These are phyloP conservation scores for Nymphaea colorata DNA, from an alignment of 164 flowering plant genomes.

Conservation along the genomic window DNA sequence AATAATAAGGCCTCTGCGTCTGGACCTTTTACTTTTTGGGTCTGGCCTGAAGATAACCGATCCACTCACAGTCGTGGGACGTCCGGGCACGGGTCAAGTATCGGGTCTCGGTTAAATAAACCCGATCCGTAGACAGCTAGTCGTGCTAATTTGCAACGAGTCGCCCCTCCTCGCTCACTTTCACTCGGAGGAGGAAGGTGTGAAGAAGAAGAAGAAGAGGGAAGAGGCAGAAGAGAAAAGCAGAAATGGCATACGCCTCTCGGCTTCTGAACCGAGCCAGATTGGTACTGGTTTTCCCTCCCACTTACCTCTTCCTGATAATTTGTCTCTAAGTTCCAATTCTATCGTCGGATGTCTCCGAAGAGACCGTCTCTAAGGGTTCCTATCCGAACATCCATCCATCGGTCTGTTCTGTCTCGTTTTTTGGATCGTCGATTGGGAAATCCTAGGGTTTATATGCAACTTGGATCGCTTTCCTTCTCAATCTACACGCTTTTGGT, in stretches of 20 bases:
- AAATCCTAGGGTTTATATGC: not conserved
- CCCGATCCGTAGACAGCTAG: not conserved
- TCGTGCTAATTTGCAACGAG: not conserved
- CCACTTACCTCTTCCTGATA: not conserved
- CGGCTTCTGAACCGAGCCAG: constrained; percentile 5
- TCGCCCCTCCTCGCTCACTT: not conserved
- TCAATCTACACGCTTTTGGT: not conserved
- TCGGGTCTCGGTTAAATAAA: not conserved
- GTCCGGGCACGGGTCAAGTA: not conserved
- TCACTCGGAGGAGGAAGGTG: not conserved
- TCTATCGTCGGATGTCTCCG: too few species aligned
- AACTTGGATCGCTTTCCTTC: not conserved
- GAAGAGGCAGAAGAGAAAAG: not conserved
- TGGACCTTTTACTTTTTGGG: too few species aligned
- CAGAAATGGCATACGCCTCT: constrained; percentile 5
- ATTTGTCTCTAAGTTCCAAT: too few species aligned
- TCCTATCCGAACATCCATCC: not conserved
- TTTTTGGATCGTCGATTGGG: not conserved
- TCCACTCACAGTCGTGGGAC: not conserved
- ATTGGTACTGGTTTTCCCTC: not conserved
- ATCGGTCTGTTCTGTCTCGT: not conserved
- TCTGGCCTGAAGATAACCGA: not conserved
- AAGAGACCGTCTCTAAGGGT: not conserved
- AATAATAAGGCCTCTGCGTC: too few species aligned
- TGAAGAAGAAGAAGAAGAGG: not conserved